Conservation (phyloP, 805 yeast species). For the Trichomonascus vanleenenianus region DNA sequence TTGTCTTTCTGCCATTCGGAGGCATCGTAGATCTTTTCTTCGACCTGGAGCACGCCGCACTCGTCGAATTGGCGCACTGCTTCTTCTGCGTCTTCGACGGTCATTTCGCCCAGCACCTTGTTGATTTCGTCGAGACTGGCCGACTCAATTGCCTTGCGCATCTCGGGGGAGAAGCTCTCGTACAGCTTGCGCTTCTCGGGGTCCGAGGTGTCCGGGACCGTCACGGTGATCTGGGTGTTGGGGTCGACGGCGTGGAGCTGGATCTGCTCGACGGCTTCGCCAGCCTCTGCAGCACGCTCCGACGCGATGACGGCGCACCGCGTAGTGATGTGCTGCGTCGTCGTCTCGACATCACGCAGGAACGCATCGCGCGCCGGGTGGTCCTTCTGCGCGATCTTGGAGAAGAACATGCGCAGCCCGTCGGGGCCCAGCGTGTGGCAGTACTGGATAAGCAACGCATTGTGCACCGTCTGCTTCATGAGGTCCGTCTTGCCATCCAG, state of each 20-base stretch:
- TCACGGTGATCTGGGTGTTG: conserved; percentile 61
- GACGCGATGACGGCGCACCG: conserved; percentile 69
- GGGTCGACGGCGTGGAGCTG: conserved; percentile 89
- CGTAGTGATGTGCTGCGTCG: conserved; percentile 62
- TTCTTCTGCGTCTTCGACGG: conserved; percentile 71
- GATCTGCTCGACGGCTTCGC: conserved; percentile 67
- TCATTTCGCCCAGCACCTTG: conserved; percentile 65
- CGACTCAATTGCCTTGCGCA: conserved; percentile 73
- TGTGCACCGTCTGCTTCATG: conserved; percentile 66
- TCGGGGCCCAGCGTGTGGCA: conserved; percentile 37
- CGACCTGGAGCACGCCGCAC: conserved; percentile 77
- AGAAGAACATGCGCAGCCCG: conserved; percentile 60
- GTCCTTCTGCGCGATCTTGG: conserved; percentile 44
- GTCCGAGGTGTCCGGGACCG: conserved; percentile 45
- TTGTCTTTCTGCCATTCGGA: conserved; percentile 29
- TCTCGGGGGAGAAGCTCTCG: conserved; percentile 51
- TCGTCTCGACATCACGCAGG: conserved; percentile 61
- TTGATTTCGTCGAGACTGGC: conserved; percentile 71
- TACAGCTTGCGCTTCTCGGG: conserved; percentile 40
- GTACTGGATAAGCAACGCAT: conserved; percentile 74
- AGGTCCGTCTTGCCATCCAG: conserved; percentile 47
- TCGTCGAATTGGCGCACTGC: conserved; percentile 67
- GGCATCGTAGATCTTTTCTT: conserved; percentile 39
- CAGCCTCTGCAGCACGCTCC: conserved; percentile 33
- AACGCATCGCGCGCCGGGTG: conserved; percentile 67